Conservation (phyloP, 1,284 basidiomycete genomes). For the Hymenochaete sp. region DNA sequence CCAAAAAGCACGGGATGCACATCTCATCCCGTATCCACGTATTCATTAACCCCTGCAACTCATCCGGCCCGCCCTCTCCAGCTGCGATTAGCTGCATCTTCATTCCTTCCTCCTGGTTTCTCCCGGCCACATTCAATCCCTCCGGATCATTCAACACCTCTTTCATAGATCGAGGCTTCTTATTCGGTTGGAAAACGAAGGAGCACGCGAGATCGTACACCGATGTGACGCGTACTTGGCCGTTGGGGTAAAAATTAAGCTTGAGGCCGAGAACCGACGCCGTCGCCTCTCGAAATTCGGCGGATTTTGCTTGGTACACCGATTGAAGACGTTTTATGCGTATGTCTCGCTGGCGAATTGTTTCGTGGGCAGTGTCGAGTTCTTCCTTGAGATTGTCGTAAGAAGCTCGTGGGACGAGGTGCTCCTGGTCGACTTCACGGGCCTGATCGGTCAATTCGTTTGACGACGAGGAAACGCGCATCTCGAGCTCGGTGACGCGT, state of each 20-base stretch:
- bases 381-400: conserved; percentile 59
- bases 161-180: no score
- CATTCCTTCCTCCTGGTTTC: conserved; percentile 29
- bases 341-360: conserved; percentile 67
- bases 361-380: conserved; percentile 49
- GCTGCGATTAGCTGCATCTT: conserved; percentile 63
- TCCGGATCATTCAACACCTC: no score
- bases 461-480: conserved; percentile 13
- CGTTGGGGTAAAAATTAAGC: conserved; percentile 76
- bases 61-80: conserved; percentile 61
- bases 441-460: conserved; percentile 15
- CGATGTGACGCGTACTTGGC: conserved; percentile 76
- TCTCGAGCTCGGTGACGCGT: conserved; percentile 49
- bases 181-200: conserved; percentile 69
- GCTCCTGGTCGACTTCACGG: no score
- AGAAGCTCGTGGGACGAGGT: conserved; percentile 56
- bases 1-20: conserved; percentile 69
- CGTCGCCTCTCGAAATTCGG: conserved; percentile 76
- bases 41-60: conserved; percentile 55
- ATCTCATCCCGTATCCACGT: conserved; percentile 67
- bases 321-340: conserved; percentile 64
- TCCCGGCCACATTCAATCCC: no score
- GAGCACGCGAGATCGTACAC: conserved; percentile 63
- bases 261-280: conserved; percentile 77
- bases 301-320: conserved; percentile 66